Evolutionary conservation across 192 early-diverging fungal genomes (phyloP).

Genomic region (Podila epigama): DNA sequence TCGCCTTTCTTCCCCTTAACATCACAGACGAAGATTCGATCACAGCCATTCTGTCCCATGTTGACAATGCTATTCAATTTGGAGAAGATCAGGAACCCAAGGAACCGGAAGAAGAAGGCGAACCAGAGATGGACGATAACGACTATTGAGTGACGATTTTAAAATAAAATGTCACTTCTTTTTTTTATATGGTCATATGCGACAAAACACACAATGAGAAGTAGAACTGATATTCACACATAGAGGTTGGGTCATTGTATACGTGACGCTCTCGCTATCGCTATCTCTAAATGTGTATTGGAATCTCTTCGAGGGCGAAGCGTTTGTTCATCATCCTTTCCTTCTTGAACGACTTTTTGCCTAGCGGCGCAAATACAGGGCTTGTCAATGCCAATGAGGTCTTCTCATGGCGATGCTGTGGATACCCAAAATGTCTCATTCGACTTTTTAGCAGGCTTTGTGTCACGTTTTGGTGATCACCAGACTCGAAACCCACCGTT

Average conservation of each 20-base stretch:
- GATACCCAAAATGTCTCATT: not conserved
- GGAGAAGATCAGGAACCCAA: constrained; percentile 98
- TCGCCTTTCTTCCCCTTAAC: constrained; percentile 92
- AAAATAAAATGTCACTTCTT: not conserved
- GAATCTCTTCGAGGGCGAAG: constrained; percentile 33
- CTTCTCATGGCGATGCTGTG: not conserved
- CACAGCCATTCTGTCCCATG: constrained; percentile 81
- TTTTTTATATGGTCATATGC: constrained; percentile 1
- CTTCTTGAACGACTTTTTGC: constrained; percentile 8
- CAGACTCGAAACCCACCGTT: constrained; percentile 17
- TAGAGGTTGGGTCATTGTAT: no score
- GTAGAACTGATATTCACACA: no score
- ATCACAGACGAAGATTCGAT: constrained; percentile 95
- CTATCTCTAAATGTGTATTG: constrained; percentile 13
- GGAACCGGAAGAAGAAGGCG: constrained; percentile 56
- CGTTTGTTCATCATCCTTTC: constrained; percentile 33
- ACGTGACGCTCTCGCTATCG: not conserved
- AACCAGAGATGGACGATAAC: constrained; percentile 21
- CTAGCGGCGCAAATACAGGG: not conserved
- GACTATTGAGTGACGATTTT: not conserved
- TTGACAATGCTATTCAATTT: constrained; percentile 97
- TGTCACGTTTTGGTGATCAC: not conserved
- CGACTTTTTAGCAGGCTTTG: not conserved
- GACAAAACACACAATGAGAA: no score
- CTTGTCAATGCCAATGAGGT: not conserved